Evolutionary conservation across 2,329 filamentous ascomycete species (phyloP).

Genomic region (Emergomyces orientalis): DNA sequence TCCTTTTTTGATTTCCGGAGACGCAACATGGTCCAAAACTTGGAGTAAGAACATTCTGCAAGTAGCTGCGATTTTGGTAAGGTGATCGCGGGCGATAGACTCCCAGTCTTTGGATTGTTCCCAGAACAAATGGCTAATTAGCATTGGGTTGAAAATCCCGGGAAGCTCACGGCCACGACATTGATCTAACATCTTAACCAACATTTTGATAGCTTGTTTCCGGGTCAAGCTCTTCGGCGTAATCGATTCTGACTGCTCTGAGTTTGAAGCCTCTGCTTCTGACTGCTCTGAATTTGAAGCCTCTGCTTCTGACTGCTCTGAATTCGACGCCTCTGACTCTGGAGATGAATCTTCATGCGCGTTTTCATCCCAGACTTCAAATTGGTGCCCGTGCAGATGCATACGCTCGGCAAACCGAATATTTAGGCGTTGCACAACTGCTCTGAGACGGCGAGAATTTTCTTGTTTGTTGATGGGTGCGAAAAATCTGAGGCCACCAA

Average conservation of each 20-base stretch:
- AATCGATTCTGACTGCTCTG: no score
- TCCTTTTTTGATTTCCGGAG: not conserved
- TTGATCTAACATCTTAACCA: not conserved
- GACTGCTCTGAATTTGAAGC: no score
- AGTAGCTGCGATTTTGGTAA: not conserved
- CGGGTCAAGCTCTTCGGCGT: not conserved
- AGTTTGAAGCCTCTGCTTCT: not conserved
- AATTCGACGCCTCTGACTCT: not conserved
- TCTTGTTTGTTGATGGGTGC: not conserved
- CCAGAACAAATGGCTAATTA: slow-evolving; percentile 4
- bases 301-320: not conserved
- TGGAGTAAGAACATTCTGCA: not conserved
- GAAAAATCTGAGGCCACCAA: not conserved
- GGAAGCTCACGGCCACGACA: not conserved
- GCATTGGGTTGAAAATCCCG: slow-evolving; percentile 2
- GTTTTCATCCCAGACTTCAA: not conserved
- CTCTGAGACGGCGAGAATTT: slow-evolving; percentile 4
- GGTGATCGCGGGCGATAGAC: not conserved
- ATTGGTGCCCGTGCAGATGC: slow-evolving; percentile 1
- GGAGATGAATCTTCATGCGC: no score
- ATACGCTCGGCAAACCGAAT: slow-evolving; percentile 6
- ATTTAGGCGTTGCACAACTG: slow-evolving; percentile 7
- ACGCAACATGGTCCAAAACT: not conserved
- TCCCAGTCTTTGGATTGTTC: slow-evolving; percentile 6
- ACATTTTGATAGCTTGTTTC: not conserved